phyloP scores from a whole-genome alignment of 192 early-diverging fungal genomes.

The Allomyces arbusculus region DNA sequence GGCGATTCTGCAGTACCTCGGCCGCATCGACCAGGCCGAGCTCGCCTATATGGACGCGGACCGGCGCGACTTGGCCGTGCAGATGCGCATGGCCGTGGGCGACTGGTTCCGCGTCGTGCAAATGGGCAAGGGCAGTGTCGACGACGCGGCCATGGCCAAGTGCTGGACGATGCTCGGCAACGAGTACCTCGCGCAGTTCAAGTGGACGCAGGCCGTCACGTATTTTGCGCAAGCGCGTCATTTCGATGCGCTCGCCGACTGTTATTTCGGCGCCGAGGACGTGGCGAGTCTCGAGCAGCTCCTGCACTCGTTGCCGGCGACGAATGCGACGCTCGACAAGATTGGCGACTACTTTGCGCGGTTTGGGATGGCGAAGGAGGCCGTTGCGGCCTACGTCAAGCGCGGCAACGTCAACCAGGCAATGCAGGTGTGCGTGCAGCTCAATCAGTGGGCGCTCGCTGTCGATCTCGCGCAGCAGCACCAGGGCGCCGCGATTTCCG shows the following conservation, averaged over 20 bases:
- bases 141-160: slow-evolving; percentile 29
- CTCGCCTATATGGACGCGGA: slow-evolving; percentile 32
- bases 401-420: slow-evolving; percentile 22
- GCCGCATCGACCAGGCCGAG: slow-evolving; percentile 24
- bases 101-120: slow-evolving; percentile 39
- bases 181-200: slow-evolving; percentile 28
- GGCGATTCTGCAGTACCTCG: slow-evolving; percentile 26
- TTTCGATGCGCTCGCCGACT: slow-evolving; percentile 19
- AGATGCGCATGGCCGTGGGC: slow-evolving; percentile 24
- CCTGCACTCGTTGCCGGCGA: slow-evolving; percentile 15
- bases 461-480: slow-evolving; percentile 25
- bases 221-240: slow-evolving; percentile 33
- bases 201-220: slow-evolving; percentile 28
- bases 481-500: slow-evolving; percentile 19
- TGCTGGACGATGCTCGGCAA: slow-evolving; percentile 31
- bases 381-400: slow-evolving; percentile 22
- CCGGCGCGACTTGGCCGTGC: slow-evolving; percentile 33
- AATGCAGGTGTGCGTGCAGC: slow-evolving; percentile 25
- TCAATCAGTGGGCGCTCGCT: slow-evolving; percentile 37
- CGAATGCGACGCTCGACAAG: slow-evolving; percentile 13
- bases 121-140: slow-evolving; percentile 32
- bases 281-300: slow-evolving; percentile 26
- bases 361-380: slow-evolving; percentile 25
- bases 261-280: slow-evolving; percentile 28
- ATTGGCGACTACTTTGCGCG: slow-evolving; percentile 26